Evolutionary conservation across 1,284 basidiomycete genomes (phyloP), one percentile per base, ranked within the genome.

Genomic region (Inonotus hispidus): DNA sequence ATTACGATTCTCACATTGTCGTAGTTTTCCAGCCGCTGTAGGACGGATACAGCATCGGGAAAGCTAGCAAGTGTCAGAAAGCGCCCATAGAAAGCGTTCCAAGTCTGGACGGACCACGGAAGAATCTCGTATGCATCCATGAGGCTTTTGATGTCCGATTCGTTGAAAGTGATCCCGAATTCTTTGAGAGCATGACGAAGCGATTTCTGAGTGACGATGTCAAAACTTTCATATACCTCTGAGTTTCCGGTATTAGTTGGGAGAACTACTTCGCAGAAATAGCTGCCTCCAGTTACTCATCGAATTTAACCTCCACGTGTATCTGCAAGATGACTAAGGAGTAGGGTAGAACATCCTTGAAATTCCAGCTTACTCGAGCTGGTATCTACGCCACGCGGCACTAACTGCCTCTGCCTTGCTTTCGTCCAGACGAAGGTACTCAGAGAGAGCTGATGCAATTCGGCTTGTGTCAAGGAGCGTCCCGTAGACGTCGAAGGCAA

Each of bases 401-500:
- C 66, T 65, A 19, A 72, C 45, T 52, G 62, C 56, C 1, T n/a
- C 53, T 0, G 72, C 68, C 32, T 63, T 65, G n/a, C 66, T 63
- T 16, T 60, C 54, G 21, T 64, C 60, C 16, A 70, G 13, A 1
- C 47, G 23, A 6, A 66, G 52, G n/a, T 66, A 49, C 13, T 63
- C 54, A 37, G 56, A 37, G n/a, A 71, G 58, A 13, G 62, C 63
- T 46, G 43, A 39, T 3, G 65, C 41, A 41, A 73, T 68, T 53
- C 65, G 65, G 38, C 61, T 63, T n/a, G 71, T 73, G 59, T 74
- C 66, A 32, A 72, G 66, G 10, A 74, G 57, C 11, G 73, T 74
- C 1, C 72, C 73, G 55, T 74, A 74, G 46, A 73, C 67, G 53
- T 73, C 73, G 53, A 73, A 71, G 16, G 72, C 71, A 13, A 69